Evolutionary conservation across 2,329 filamentous ascomycete species (phyloP).

Genomic region (Hortaea werneckii): DNA sequence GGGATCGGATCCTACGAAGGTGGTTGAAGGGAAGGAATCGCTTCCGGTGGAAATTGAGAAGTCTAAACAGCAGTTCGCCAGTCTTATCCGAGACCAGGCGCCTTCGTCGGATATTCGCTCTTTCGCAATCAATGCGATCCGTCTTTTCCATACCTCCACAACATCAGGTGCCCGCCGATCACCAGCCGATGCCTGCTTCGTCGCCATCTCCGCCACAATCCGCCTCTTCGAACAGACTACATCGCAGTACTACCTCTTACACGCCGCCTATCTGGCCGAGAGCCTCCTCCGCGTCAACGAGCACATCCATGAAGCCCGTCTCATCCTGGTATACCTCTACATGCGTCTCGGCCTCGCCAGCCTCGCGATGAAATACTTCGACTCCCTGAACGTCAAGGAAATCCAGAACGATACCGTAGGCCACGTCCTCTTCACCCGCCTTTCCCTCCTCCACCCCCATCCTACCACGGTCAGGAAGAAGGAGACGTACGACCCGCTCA

Average conservation of each 20-base stretch:
- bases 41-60: conserved; percentile 12
- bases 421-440: conserved; percentile 23
- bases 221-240: conserved; percentile 13
- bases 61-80: conserved; percentile 16
- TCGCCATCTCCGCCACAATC: conserved; percentile 24
- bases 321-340: conserved; percentile 26
- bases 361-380: conserved; percentile 21
- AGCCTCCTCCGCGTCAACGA: conserved; percentile 15
- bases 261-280: conserved; percentile 22
- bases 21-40: conserved; percentile 11
- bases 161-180: conserved; percentile 10
- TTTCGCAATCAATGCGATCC: conserved; percentile 17
- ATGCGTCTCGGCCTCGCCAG: conserved; percentile 24
- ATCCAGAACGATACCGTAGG: conserved; percentile 28
- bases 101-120: conserved; percentile 7
- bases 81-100: conserved; percentile 6
- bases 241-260: conserved; percentile 16
- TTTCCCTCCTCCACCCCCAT: conserved; percentile 23
- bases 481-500: conserved; percentile 16
- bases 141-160: conserved; percentile 15
- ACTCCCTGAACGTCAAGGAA: conserved; percentile 25
- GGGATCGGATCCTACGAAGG: conserved; percentile 1
- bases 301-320: conserved; percentile 24
- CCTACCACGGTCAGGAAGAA: conserved; percentile 9
- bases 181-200: conserved; percentile 22